Percentiles rank a stretch among this genome's conserved stretches.
phyloP scores from a whole-genome alignment of 257 asterid species.

The Datura wrightii region DNA sequence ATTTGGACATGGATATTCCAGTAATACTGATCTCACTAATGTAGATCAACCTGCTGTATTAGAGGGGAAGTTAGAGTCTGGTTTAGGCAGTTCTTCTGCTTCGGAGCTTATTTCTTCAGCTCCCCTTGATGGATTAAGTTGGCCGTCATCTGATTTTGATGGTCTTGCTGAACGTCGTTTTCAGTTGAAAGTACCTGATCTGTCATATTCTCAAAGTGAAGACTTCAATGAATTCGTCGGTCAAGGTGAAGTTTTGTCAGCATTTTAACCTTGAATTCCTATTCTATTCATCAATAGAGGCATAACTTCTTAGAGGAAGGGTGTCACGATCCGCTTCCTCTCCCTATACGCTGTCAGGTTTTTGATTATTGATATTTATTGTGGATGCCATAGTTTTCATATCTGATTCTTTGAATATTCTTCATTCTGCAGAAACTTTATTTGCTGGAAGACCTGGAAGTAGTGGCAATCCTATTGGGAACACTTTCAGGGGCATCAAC shows the following conservation, averaged over 20 bases:
- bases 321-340: background rate
- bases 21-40: slow-evolving; percentile 46
- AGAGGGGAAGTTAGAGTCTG: slow-evolving; percentile 57
- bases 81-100: slow-evolving; percentile 45
- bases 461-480: slow-evolving; percentile 61
- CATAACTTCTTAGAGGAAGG: background rate
- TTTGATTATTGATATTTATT: background rate
- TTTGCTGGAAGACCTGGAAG: slow-evolving; percentile 89
- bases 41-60: slow-evolving; percentile 50
- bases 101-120: slow-evolving; percentile 49
- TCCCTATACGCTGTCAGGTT: background rate
- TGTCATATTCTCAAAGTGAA: slow-evolving; percentile 53
- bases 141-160: slow-evolving; percentile 66
- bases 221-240: slow-evolving; percentile 54
- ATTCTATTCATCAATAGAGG: background rate
- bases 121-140: slow-evolving; percentile 52
- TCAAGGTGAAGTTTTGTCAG: slow-evolving; percentile 71
- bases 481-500: slow-evolving; percentile 46
- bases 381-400: background rate
- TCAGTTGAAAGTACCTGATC: slow-evolving; percentile 52
- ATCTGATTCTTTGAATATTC: slow-evolving; percentile 2
- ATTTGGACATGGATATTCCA: slow-evolving; percentile 49
- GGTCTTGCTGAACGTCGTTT: slow-evolving; percentile 49
- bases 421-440: slow-evolving; percentile 57
- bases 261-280: slow-evolving; percentile 24